Base-by-base conservation (phyloP, 352 stramenopile species). In the Pythium oligandrum region DNA sequence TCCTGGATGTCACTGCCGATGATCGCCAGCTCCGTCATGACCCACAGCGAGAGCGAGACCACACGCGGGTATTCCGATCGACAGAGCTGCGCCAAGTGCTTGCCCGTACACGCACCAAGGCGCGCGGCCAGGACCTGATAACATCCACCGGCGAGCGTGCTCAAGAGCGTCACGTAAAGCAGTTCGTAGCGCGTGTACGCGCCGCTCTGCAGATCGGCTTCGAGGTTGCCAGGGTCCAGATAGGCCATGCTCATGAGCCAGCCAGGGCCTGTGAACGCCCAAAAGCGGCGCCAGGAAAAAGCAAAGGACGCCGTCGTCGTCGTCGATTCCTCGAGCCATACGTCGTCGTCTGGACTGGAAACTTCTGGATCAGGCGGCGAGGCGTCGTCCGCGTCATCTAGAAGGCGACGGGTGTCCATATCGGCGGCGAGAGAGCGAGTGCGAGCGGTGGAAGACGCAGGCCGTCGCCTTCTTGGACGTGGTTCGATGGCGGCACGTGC, bases 221-320 rank as follows among this genome's bases (percentile, higher is more conserved):
- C 88, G 44, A 97, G 88, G 63, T 97, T 97, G 6, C 86, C 88
- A 0, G 89, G 91, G 66, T 97, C 91, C 36, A 98, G 57, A 53
- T 97, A 98, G 9, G 91, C 90, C 59, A 96, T 88, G 56, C 71
- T 79, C 70, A 84, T 80, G 67, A 84, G 71, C 75, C 75, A 84
- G 0, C 75, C 75, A 12, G 75, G 75, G 1, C 75, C 73, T 0
- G 73, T 79, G 49, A 62, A 83, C 32, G 70, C 63, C 75, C 72
- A 83, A 61, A 87, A 86, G 36, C 59, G 53, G 33, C 63, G 51
- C 75, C 75, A 86, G 0, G 70, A 86, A 62, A 86, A 86, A 38
- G 42, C 17, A 34, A 37, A 11, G 37, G 39, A 26, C 10, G 54
- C 34, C 36, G 45, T 10, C n/a, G 9, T 17, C 3, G 35, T 53